phyloP scores from a whole-genome alignment of 306 rosid genomes.

The Erythrophleum fordii region DNA sequence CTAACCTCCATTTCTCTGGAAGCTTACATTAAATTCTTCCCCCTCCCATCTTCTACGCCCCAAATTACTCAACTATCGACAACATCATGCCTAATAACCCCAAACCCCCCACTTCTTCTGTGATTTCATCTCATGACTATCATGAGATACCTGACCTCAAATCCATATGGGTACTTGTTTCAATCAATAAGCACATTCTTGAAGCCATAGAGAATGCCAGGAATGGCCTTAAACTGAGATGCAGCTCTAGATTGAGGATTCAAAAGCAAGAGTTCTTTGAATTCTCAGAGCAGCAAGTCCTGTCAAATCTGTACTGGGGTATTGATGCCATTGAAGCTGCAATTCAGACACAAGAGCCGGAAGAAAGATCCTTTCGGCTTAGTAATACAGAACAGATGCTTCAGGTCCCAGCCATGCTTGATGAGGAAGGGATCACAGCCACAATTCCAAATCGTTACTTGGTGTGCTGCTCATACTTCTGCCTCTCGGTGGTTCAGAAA shows the following conservation, averaged over 20 bases:
- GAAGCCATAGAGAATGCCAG: conserved; percentile 55
- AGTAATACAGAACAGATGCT: conserved; percentile 77
- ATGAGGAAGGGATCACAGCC: conserved; percentile 65
- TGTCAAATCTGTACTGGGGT: conserved; percentile 75
- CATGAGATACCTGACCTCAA: conserved; percentile 61
- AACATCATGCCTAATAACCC: conserved; percentile 32
- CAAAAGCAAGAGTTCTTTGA: conserved; percentile 68
- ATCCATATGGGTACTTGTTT: conserved; percentile 54
- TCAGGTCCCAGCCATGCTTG: conserved; percentile 81
- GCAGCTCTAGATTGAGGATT: conserved; percentile 52
- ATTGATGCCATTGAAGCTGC: conserved; percentile 69
- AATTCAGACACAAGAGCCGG: conserved; percentile 46
- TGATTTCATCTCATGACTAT: conserved; percentile 37
- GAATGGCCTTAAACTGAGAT: conserved; percentile 52
- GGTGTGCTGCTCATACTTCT: conserved; percentile 78
- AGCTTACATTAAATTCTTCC: too few relatives aligned
- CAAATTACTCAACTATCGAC: conserved; percentile 30
- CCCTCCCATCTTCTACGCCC: conserved; percentile 25
- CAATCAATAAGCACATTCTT: conserved; percentile 59
- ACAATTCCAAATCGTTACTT: conserved; percentile 59
- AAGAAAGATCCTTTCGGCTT: conserved; percentile 51
- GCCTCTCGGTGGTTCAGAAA: conserved; percentile 65
- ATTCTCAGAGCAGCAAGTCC: conserved; percentile 68
- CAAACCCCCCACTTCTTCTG: conserved; percentile 26
- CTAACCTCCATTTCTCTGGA: conserved; percentile 32